Conservation (phyloP, 2,329 filamentous ascomycete species). For the Xylariomycetidae sp. region DNA sequence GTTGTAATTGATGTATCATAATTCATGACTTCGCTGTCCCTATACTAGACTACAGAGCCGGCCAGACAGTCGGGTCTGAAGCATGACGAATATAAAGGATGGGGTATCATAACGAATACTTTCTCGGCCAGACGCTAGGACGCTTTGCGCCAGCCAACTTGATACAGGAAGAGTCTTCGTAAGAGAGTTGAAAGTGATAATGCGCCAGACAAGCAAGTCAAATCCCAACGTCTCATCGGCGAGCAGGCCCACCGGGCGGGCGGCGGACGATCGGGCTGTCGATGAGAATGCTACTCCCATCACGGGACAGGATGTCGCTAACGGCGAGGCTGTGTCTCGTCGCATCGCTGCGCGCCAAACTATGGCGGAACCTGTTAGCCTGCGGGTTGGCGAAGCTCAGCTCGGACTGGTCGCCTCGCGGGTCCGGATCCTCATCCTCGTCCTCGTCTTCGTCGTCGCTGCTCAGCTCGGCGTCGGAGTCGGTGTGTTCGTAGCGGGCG, state of each 20-base stretch:
- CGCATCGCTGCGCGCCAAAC: conserved; percentile 34
- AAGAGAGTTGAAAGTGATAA: background rate
- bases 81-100: conserved; percentile 5
- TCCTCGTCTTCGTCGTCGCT: conserved; percentile 30
- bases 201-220: too few species aligned
- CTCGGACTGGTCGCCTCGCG: too few species aligned
- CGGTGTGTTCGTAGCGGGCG: conserved; percentile 69
- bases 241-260: conserved; percentile 10
- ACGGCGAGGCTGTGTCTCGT: conserved; percentile 50
- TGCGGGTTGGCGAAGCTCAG: conserved; percentile 32
- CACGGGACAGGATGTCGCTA: conserved; percentile 48
- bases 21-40: conserved; percentile 19
- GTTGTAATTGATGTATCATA: conserved; percentile 27
- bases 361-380: conserved; percentile 27
- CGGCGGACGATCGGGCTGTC: conserved; percentile 46
- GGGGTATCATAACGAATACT: too few species aligned
- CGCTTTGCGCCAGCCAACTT: too few species aligned
- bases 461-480: conserved; percentile 61
- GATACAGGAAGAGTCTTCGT: too few species aligned
- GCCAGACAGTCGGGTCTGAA: too few species aligned
- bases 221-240: too few species aligned
- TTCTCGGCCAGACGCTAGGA: too few species aligned
- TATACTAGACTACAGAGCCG: conserved; percentile 13
- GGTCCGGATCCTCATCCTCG: conserved; percentile 27
- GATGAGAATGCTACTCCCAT: conserved; percentile 51